phyloP scores from a whole-genome alignment of 2,329 filamentous ascomycete genomes.

The Paecilomyces formosus region DNA sequence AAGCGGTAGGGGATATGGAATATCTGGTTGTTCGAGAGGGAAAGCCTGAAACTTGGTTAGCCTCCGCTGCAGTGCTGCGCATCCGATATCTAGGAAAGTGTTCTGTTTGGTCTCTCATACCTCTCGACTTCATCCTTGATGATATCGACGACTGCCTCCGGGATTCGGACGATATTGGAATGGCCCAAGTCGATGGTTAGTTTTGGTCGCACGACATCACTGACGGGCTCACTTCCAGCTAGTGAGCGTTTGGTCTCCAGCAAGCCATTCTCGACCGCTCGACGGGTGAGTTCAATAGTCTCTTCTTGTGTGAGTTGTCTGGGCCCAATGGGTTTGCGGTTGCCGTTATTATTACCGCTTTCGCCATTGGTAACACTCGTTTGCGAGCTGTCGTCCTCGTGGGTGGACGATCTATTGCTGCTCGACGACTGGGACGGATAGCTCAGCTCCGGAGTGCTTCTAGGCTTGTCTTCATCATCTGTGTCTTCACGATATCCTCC shows the following conservation, averaged over 20 bases:
- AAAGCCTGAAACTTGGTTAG: slow-evolving; percentile 29
- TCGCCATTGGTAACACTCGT: slow-evolving; percentile 14
- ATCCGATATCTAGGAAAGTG: not conserved
- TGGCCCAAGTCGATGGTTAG: slow-evolving; percentile 46
- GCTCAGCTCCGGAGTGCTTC: slow-evolving; percentile 19
- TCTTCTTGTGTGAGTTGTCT: slow-evolving; percentile 34
- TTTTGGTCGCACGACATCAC: slow-evolving; percentile 40
- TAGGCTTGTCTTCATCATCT: slow-evolving; percentile 24
- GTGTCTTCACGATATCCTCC: slow-evolving; percentile 22
- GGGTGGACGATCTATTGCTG: slow-evolving; percentile 17
- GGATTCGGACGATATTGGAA: slow-evolving; percentile 41
- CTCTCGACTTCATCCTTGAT: slow-evolving; percentile 48
- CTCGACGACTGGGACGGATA: slow-evolving; percentile 17
- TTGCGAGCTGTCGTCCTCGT: slow-evolving; percentile 16
- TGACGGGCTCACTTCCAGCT: slow-evolving; percentile 38
- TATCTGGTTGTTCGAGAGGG: slow-evolving; percentile 46
- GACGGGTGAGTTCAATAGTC: slow-evolving; percentile 37
- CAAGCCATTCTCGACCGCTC: slow-evolving; percentile 40
- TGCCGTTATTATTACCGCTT: slow-evolving; percentile 12
- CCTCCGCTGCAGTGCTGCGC: not conserved
- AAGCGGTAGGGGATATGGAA: slow-evolving; percentile 42
- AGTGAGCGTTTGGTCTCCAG: slow-evolving; percentile 41
- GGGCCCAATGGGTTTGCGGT: slow-evolving; percentile 10
- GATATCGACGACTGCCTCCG: slow-evolving; percentile 43
- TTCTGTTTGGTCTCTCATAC: slow-evolving; percentile 18